These are phyloP conservation scores for Scedosporium dehoogii DNA, from an alignment of 2,329 filamentous ascomycete genomes.

Conservation along the genomic window DNA sequence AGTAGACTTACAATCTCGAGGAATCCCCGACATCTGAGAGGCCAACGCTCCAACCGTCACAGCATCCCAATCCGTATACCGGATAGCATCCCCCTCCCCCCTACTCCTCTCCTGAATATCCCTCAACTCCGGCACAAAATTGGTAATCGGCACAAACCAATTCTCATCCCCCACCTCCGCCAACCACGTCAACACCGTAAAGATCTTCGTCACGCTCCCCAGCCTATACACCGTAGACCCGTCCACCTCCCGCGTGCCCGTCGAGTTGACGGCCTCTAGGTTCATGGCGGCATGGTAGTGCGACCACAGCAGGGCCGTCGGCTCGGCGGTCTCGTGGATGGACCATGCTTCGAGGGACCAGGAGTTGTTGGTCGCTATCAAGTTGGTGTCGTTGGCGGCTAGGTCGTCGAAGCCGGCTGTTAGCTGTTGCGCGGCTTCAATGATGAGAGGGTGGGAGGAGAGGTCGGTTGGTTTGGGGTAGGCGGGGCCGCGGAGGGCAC, in stretches of 20 bases:
- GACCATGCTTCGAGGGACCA: conserved; percentile 17
- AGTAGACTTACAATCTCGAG: conserved; percentile 21
- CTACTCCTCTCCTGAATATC: conserved; percentile 7
- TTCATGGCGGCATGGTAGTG: conserved; percentile 15
- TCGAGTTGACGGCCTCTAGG: conserved; percentile 5
- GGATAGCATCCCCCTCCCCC: conserved; percentile 14
- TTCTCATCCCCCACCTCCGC: conserved; percentile 26
- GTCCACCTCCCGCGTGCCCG: conserved; percentile 17
- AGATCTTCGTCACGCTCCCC: conserved; percentile 34
- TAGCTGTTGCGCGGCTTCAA: conserved; percentile 7
- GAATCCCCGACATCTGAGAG: conserved; percentile 24
- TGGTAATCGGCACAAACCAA: conserved; percentile 30
- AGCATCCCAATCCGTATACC: conserved; percentile 20
- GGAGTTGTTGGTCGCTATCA: conserved; percentile 14
- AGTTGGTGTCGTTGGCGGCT: conserved; percentile 1
- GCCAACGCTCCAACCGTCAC: conserved; percentile 26
- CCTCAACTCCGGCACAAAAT: conserved; percentile 30
- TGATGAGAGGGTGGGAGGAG: conserved; percentile 8
- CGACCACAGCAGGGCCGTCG: conserved; percentile 13
- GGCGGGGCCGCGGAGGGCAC: conserved; percentile 10
- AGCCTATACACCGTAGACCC: conserved; percentile 27
- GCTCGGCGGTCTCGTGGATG: conserved; percentile 13
- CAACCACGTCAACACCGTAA: conserved; percentile 31
- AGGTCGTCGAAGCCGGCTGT: conserved; percentile 5
- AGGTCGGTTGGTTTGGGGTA: conserved; percentile 8